Percentiles rank a stretch among this genome's conserved stretches.
phyloP scores from a whole-genome alignment of 2,329 filamentous ascomycete genomes.

The Fusarium euwallaceae region DNA sequence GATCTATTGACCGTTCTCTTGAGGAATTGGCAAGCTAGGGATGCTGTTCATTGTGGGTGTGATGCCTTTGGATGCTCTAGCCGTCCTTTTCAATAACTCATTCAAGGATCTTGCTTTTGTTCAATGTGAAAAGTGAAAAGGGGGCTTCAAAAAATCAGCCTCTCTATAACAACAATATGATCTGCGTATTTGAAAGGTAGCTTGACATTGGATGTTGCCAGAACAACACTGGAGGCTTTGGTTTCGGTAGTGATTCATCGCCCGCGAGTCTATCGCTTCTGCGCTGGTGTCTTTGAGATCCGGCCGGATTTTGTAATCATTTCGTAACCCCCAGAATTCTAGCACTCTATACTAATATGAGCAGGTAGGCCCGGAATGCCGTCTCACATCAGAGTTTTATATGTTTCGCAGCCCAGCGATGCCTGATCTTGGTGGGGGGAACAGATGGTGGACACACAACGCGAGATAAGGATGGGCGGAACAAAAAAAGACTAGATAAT shows the following conservation, averaged over 20 bases:
- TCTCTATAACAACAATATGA: accelerated
- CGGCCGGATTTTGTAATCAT: neutral
- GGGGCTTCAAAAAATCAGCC: neutral
- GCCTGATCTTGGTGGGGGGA: neutral
- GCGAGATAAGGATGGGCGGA: neutral
- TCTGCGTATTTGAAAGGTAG: neutral
- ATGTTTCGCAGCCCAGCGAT: neutral
- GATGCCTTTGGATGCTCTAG: neutral
- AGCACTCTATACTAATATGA: neutral
- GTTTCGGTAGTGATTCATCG: neutral
- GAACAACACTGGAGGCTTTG: neutral
- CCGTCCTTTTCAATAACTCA: neutral
- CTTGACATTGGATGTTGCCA: neutral
- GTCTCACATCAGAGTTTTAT: neutral
- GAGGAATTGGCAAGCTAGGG: neutral
- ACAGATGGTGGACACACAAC: neutral
- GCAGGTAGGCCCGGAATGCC: neutral
- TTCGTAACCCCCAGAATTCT: neutral
- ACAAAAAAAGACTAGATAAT: neutral
- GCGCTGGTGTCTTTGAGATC: neutral
- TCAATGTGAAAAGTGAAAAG: neutral
- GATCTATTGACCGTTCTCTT: neutral
- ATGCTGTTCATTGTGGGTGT: neutral
- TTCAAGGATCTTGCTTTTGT: neutral
- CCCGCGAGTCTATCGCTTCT: neutral